Conservation (phyloP, 2,329 filamentous ascomycete genomes). For the Cladosporium austrohemisphaericum region DNA sequence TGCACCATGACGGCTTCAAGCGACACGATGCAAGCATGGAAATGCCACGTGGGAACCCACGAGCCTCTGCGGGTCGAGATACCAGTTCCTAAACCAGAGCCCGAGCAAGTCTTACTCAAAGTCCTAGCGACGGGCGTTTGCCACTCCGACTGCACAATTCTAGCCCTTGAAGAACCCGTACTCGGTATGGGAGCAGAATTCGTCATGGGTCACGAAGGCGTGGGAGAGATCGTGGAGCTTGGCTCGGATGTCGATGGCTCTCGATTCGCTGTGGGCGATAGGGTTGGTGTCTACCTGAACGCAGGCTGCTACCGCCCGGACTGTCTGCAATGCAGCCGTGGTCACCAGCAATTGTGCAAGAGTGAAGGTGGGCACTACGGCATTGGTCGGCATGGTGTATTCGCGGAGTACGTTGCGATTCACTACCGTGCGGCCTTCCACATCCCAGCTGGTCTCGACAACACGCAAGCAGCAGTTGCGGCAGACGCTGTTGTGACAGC, state of each 20-base stretch:
- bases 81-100: slow-evolving; percentile 25
- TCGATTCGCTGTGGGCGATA: slow-evolving; percentile 25
- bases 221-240: slow-evolving; percentile 20
- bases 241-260: slow-evolving; percentile 16
- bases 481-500: slow-evolving; percentile 42
- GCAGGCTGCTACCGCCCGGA: slow-evolving; percentile 32
- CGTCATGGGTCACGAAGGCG: slow-evolving; percentile 22
- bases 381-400: slow-evolving; percentile 44
- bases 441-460: slow-evolving; percentile 15
- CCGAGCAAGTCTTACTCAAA: slow-evolving; percentile 32
- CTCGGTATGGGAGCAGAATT: slow-evolving; percentile 14
- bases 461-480: slow-evolving; percentile 34
- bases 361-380: slow-evolving; percentile 38
- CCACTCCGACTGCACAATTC: slow-evolving; percentile 33
- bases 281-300: slow-evolving; percentile 32
- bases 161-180: slow-evolving; percentile 23
- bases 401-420: slow-evolving; percentile 38
- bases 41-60: slow-evolving; percentile 23
- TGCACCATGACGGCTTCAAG: too few species aligned
- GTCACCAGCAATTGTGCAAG: slow-evolving; percentile 39
- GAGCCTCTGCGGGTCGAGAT: slow-evolving; percentile 31
- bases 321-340: slow-evolving; percentile 40
- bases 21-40: slow-evolving; percentile 13
- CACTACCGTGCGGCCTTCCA: slow-evolving; percentile 26
- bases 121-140: slow-evolving; percentile 38